Evolutionary conservation across 352 stramenopile species (phyloP), one percentile per base, ranked within the genome.

Genomic region (Pythium grandisporangium): DNA sequence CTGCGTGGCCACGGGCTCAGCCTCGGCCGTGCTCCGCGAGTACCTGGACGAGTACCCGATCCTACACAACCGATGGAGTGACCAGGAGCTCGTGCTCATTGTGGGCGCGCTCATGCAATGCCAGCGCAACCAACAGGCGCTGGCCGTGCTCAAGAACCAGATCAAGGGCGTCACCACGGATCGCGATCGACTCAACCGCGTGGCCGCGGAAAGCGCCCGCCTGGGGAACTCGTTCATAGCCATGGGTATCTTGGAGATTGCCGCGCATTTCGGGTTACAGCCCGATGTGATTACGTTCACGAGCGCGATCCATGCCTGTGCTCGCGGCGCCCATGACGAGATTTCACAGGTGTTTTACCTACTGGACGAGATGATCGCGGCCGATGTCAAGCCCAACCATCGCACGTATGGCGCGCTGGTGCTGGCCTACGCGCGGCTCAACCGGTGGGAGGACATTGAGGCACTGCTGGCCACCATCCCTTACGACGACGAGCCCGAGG

Each of bases 61-160:
- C 47, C 30, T 72, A 25, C 58, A 84, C 43, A 77, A 50, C 37
- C 48, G 60, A 11, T 90, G 77, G 73, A 72, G 48, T 6, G 59
- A 82, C 45, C 66, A 86, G 46, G 73, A 87, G 49, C 69, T 87
- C 37, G 77, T 90, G 40, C 66, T 84, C 53, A 78, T 90, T 43
- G 65, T 75, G 4, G 65, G 68, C 37, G 63, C 71, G 34, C 61
- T 90, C 14, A 83, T 87, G 43, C 81, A 81, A 46, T 73, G 79
- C 63, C 84, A 84, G 49, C 70, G 70, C 51, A 70, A 53, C 36
- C 55, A 73, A 27, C 44, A 61, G 23, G 74, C 73, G 49, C 55
- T 84, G 22, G 57, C 69, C 20, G 55, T 90, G 45, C 53, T 90
- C 39, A 51, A 59, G 37, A 77, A 70, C 46, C 76, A 90, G 60